phyloP scores from a whole-genome alignment of 192 early-diverging fungal species.

The Glomus cerebriforme region DNA sequence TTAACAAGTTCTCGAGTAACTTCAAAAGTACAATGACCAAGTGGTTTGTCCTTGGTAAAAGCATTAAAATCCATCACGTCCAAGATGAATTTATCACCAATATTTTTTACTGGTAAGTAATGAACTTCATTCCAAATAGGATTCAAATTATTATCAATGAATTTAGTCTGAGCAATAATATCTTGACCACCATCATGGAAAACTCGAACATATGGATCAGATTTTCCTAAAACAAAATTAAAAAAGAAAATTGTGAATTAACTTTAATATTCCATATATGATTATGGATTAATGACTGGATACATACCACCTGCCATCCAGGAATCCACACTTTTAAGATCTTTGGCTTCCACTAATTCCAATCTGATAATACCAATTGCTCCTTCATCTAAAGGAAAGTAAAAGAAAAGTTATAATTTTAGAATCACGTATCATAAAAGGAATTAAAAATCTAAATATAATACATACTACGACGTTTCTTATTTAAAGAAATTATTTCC shows the following conservation, averaged over 20 bases:
- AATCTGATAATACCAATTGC: constrained; percentile 31
- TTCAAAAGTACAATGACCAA: constrained; percentile 70
- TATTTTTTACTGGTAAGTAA: constrained; percentile 80
- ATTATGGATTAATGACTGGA: background rate
- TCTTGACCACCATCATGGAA: constrained; percentile 32
- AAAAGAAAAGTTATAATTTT: background rate
- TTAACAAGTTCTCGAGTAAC: constrained; percentile 62
- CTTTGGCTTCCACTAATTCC: constrained; percentile 21
- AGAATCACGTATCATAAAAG: background rate
- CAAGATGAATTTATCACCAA: constrained; percentile 71
- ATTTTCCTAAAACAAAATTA: constrained; percentile 59
- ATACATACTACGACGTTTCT: background rate
- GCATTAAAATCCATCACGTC: constrained; percentile 91
- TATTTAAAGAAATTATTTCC: background rate
- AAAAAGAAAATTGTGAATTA: background rate
- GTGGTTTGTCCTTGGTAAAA: constrained; percentile 78
- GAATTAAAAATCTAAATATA: background rate
- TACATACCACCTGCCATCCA: constrained; percentile 21
- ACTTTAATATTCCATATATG: background rate
- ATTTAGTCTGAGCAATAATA: constrained; percentile 72
- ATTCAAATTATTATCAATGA: constrained; percentile 80
- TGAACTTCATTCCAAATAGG: constrained; percentile 93
- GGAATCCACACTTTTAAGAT: constrained; percentile 6
- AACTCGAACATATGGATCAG: constrained; percentile 89
- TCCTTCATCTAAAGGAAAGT: background rate